Base-by-base conservation (phyloP, 1,284 basidiomycete species). In the Marasmius fiardii region DNA sequence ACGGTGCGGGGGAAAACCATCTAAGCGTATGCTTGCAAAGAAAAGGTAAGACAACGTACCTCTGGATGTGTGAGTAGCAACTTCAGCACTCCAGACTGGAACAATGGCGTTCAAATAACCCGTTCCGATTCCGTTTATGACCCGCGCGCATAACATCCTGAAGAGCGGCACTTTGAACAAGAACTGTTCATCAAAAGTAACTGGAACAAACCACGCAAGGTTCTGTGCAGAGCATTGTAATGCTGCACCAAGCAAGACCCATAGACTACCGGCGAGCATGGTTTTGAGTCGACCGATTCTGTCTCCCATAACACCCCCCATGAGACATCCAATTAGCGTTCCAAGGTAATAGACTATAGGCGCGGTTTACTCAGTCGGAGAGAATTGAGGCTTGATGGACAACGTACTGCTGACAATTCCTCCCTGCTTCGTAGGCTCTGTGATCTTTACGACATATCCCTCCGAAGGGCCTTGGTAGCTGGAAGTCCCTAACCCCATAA, bases 71-170 rank as follows among this genome's bases (percentile, higher is more conserved):
- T 77, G 75, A 24, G 73, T 73, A 1, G 77, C 75, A 1, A 78
- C 76, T 59, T 78, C 77, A 18, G 72, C 76, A 60, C 71, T 77
- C 75, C 78, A 80, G 1, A 80, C 79, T 1, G 79, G 79, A 4
- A 81, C 79, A 57, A 80, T 78, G 14, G 75, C 76, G 53, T 80
- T 82, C 43, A 82, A 67, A 61, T 72, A 72, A 4, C 79, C 80
- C 1, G 79, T 81, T 26, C 80, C 79, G 47, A 80, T 74, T 14
- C 79, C 80, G 60, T 79, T 79, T 54, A 82, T 71, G 11, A 81
- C 65, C 23, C 80, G 76, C 5, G 79, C 78, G 52, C 76, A 78
- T 24, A 76, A 70, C 72, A 81, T 80, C 75, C 75, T 77, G 56
- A 43, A 12, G 31, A 11, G 31, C 54, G 37, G 4, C 24, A 24